Base-by-base conservation (phyloP, 2,329 filamentous ascomycete species). In the Clarireedia paspali region DNA sequence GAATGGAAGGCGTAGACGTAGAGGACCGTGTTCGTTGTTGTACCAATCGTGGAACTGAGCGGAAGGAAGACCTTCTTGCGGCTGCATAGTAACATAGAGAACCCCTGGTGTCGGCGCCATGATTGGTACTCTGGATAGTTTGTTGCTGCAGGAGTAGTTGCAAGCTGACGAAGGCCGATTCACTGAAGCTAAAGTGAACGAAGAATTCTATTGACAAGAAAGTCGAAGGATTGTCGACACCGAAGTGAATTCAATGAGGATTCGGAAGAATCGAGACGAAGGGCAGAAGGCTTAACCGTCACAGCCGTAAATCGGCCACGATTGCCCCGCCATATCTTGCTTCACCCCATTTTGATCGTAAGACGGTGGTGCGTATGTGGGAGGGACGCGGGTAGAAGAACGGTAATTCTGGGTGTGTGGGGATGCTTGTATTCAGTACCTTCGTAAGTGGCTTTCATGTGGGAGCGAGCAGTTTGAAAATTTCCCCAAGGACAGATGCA, bases 31-130 rank as follows among this genome's bases (percentile, higher is more conserved):
- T 74, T 95, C 90, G 71, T 91, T 94, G 75, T 95, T 91, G 76
- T 95, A 95, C 88, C 89, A 92, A 70, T 95, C 89, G 71, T 95
- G 87, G 73, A 95, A 95, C 66, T 88, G 83, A 60, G 81, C 76
- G 48, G 79, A 72, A 55, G 65, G 52, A 20, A 69, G 84, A 76
- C 64, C 90, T 77, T 62, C 78, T 70, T 81, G 78, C 64, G 89
- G 89, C 72, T 91, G 84, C 86, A 95, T 95, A 15, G 88, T 91
- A 63, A 95, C 90, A 70, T 86, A 90, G 67, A 95, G 83, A 66
- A 91, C 83, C 58, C 89, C 89, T 9, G 80, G 80, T 40, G 27
- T 47, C 34, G 55, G 49, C 20, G 55, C 42, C 55, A 57, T 57
- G 30, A 20, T 57, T 47, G 34, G 23, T 27, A 9, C 20, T 20